These are phyloP conservation scores for Termitomyces eurrhizus DNA, from an alignment of 768 basidiomycete genomes.

Conservation along the genomic window DNA sequence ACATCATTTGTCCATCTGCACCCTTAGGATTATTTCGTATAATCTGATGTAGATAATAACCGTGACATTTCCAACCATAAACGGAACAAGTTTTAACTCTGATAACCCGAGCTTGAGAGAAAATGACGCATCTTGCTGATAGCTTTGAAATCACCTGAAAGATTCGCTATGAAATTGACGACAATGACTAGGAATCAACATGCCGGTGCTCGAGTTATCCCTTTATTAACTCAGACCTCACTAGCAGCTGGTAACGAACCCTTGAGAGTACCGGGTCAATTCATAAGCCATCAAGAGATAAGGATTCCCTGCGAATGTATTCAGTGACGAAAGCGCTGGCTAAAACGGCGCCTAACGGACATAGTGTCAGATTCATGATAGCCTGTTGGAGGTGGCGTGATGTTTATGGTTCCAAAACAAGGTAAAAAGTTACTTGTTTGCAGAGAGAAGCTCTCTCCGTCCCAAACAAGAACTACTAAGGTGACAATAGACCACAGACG, in stretches of 20 bases:
- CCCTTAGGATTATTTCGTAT: not conserved
- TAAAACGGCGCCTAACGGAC: not conserved
- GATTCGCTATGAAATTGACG: not conserved
- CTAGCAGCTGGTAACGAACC: not conserved
- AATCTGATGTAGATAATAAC: not conserved
- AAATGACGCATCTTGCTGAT: not conserved
- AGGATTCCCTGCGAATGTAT: not conserved
- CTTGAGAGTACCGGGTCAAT: not conserved
- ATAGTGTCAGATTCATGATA: not conserved
- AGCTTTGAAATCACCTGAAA: not conserved
- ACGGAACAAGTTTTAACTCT: not conserved
- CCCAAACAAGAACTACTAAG: not conserved
- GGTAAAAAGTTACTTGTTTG: not conserved
- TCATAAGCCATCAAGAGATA: not conserved
- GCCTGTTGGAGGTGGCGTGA: not conserved
- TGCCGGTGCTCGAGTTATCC: not conserved
- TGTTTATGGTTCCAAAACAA: not conserved
- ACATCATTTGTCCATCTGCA: not conserved
- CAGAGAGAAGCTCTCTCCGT: not conserved
- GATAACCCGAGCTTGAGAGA: not conserved
- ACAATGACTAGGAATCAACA: not conserved
- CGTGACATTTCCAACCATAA: not conserved
- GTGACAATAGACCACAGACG: conserved; percentile 42
- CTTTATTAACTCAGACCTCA: not conserved
- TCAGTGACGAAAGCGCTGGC: not conserved